Base-by-base conservation (phyloP, 352 stramenopile genomes). In the Globisporangium emineosum region DNA sequence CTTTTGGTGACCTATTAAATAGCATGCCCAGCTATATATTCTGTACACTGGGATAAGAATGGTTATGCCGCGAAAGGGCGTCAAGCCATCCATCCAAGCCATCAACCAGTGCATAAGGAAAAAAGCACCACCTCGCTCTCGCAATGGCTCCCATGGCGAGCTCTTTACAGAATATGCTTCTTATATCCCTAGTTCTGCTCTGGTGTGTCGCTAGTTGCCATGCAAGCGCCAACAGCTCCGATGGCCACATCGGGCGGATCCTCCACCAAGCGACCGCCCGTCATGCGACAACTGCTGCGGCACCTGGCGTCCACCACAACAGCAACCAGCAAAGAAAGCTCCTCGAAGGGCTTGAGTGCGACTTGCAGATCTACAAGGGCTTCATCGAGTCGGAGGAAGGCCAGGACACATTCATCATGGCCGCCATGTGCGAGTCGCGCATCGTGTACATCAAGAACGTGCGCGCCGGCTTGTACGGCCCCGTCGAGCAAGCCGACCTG, bases 401-500 rank as follows among this genome's bases (percentile, higher is more conserved):
- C 0, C 72, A 86, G 23, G 66, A 91, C 54, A 90, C 86, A 57
- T 89, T 85, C 65, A 83, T 93, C 47, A 82, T 81, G 66, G 77
- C 85, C 29, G 81, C 85, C 23, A 57, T 90, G 65, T 92, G 83
- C 64, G 81, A 91, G 69, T 90, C 83, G 25, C 81, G 70, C n/a
- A 90, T 92, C 62, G 64, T 88, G 60, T 86, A 88, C 60, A 64
- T 91, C 55, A 88, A 88, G 62, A 80, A 82, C 27, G 47, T 59
- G 29, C 79, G 74, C 19, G 84, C 84, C 25, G 86, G 83, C 10
- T 68, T 65, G 25, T 91, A 81, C 63, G 83, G 83, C 0, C 83
- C 83, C 13, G 66, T 92, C 32, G 66, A 78, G 49, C 86, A 93
- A 62, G 71, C 70, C 27, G 79, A 90, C 67, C 84, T 97, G 25